phyloP scores from a whole-genome alignment of 495 filamentous ascomycete genomes.

The Podospora comata region DNA sequence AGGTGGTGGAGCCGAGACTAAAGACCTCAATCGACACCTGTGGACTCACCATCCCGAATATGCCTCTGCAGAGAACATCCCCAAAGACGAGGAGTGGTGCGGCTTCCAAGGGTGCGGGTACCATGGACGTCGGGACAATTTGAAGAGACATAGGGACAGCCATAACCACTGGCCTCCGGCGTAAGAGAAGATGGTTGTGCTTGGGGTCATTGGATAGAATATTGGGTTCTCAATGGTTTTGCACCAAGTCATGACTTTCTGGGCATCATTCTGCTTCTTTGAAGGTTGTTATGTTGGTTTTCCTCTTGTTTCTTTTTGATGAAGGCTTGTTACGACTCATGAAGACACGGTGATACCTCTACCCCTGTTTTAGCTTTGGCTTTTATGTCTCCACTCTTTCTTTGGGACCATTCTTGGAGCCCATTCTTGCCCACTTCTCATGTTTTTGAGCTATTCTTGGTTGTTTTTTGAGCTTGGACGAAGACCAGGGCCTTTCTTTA shows the following conservation, averaged over 20 bases:
- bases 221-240: background rate
- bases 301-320: background rate
- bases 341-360: background rate
- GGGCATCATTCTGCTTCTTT: background rate
- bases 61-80: background rate
- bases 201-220: background rate
- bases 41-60: conserved; percentile 18
- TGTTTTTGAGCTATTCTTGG: background rate
- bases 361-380: background rate
- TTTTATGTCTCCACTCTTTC: conserved; percentile 1
- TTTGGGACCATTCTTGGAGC: background rate
- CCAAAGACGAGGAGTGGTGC: conserved; percentile 13
- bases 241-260: too few species aligned
- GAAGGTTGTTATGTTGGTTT: background rate
- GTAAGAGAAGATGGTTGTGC: background rate
- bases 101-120: conserved; percentile 12
- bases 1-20: conserved; percentile 9
- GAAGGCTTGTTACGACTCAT: background rate
- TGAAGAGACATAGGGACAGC: conserved; percentile 16
- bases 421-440: background rate
- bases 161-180: background rate
- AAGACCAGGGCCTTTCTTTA: background rate
- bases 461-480: background rate
- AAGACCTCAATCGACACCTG: conserved; percentile 25
- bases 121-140: conserved; percentile 20